Evolutionary conservation across 192 early-diverging fungal genomes (phyloP).

Genomic region (Glomus cerebriforme): DNA sequence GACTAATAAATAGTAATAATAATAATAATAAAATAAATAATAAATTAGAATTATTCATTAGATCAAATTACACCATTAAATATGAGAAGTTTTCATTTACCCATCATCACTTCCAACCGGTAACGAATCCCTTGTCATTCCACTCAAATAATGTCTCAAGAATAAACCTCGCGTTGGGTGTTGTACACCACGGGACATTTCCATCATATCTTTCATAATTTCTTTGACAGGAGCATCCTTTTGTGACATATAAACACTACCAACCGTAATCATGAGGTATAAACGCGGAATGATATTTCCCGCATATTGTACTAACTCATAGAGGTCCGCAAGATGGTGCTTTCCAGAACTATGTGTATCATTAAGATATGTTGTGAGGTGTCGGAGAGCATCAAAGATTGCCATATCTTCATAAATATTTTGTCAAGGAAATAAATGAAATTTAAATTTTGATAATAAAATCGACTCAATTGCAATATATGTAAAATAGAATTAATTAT

Average conservation of each 20-base stretch:
- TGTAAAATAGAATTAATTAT: neutral
- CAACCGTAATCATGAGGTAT: conserved; percentile 99
- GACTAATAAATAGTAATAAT: conserved; percentile 41
- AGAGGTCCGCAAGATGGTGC: conserved; percentile 90
- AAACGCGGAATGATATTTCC: conserved; percentile 98
- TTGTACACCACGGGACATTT: conserved; percentile 98
- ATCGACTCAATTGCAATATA: neutral
- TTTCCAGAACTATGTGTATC: conserved; percentile 83
- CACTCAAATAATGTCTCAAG: conserved; percentile 91
- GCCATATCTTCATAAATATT: conserved; percentile 77
- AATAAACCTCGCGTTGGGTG: conserved; percentile 98
- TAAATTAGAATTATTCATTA: neutral
- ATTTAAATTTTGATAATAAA: neutral
- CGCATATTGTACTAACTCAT: conserved; percentile 98
- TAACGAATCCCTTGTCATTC: conserved; percentile 94
- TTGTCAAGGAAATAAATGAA: conserved; percentile 1
- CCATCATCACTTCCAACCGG: conserved; percentile 70
- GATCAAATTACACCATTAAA: too few species aligned
- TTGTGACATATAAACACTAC: conserved; percentile 94
- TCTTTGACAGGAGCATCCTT: conserved; percentile 91
- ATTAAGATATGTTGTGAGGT: conserved; percentile 88
- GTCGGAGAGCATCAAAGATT: conserved; percentile 95
- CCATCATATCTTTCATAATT: conserved; percentile 98
- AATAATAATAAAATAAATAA: neutral
- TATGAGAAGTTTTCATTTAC: conserved; percentile 32